Conservation (phyloP, 140 eudicot species). For the Oenanthe javanica region DNA sequence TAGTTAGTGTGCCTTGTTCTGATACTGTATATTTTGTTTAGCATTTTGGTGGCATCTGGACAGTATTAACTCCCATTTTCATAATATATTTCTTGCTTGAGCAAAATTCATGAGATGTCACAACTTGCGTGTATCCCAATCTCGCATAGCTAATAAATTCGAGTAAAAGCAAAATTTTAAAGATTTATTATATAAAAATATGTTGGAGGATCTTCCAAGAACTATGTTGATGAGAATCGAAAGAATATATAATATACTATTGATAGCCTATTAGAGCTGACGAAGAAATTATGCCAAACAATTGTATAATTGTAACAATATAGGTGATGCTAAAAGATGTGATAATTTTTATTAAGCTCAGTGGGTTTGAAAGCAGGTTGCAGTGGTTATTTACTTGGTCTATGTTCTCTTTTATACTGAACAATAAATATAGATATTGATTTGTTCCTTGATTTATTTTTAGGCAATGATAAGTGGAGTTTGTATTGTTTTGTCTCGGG, state of each 20-base stretch:
- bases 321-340: not conserved
- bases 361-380: not conserved
- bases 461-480: not conserved
- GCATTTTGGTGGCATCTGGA: not conserved
- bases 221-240: not conserved
- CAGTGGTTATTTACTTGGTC: not conserved
- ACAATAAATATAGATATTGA: not conserved
- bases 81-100: not conserved
- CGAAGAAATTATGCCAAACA: not conserved
- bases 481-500: not conserved
- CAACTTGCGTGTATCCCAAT: not conserved
- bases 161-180: not conserved
- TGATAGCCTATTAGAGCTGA: not conserved
- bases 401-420: not conserved
- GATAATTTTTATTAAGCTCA: not conserved
- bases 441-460: not conserved
- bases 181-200: not conserved
- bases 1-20: not conserved
- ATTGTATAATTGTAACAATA: not conserved
- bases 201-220: not conserved
- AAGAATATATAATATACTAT: not conserved
- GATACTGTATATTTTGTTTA: not conserved
- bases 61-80: not conserved
- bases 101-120: not conserved
- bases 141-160: not conserved